phyloP scores from a whole-genome alignment of 257 asterid genomes.

The Solanum corneliomulleri region DNA sequence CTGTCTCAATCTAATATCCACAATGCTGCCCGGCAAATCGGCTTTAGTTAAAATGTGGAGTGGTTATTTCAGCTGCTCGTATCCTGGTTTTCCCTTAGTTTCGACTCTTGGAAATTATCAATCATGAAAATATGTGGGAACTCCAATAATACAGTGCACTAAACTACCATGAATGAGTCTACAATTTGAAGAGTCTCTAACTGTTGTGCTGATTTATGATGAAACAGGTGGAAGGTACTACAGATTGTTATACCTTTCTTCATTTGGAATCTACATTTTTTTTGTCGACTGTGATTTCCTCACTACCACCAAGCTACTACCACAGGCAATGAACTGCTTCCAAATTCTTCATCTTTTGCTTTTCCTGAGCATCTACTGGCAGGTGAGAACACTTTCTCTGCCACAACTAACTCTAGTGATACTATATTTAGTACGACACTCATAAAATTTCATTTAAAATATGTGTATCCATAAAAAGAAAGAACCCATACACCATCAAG shows the following conservation, averaged over 20 bases:
- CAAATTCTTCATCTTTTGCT: background rate
- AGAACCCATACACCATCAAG: background rate
- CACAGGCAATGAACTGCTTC: background rate
- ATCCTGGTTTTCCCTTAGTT: constrained; percentile 80
- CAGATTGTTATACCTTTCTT: background rate
- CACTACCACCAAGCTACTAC: background rate
- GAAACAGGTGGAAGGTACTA: background rate
- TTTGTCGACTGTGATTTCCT: background rate
- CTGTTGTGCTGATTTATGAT: background rate
- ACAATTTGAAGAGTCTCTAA: background rate
- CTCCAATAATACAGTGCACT: background rate
- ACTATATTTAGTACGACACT: background rate
- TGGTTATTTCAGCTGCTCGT: constrained; percentile 85
- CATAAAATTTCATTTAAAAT: background rate
- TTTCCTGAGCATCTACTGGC: background rate
- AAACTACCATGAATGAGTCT: background rate
- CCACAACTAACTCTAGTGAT: background rate
- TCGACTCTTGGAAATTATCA: constrained; percentile 59
- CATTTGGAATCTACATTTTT: background rate
- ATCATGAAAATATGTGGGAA: background rate
- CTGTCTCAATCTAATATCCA: constrained; percentile 73
- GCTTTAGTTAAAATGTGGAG: constrained; percentile 88
- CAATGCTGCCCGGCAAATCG: constrained; percentile 71
- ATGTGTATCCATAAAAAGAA: background rate
- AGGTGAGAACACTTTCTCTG: background rate